Evolutionary conservation across 495 filamentous ascomycete genomes (phyloP).

Genomic region (Bombardia bombarda): DNA sequence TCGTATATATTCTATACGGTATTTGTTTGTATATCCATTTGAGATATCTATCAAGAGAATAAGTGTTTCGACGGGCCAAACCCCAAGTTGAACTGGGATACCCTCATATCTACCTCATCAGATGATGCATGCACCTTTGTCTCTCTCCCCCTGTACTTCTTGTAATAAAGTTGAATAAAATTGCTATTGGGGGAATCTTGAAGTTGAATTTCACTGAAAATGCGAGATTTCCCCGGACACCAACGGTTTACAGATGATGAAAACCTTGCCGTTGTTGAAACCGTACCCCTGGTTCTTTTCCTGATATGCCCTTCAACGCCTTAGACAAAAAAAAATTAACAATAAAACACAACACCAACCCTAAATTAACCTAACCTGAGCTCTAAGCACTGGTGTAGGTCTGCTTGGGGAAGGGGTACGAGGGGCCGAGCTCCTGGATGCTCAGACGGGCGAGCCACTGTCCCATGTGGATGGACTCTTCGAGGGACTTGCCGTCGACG

Average conservation of each 20-base stretch:
- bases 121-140: too few relatives aligned
- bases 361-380: neutral
- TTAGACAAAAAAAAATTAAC: neutral
- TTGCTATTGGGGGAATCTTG: neutral
- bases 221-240: neutral
- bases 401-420: conserved; percentile 66
- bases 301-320: neutral
- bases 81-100: too few relatives aligned
- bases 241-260: neutral
- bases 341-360: neutral
- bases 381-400: neutral
- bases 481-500: conserved; percentile 71
- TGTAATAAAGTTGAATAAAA: neutral
- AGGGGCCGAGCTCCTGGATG: conserved; percentile 90
- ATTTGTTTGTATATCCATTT: too few relatives aligned
- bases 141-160: neutral
- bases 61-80: too few relatives aligned
- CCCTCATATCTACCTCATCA: too few relatives aligned
- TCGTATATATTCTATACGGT: too few relatives aligned
- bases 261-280: conserved; percentile 4
- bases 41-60: too few relatives aligned
- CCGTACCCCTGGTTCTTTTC: neutral
- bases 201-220: neutral
- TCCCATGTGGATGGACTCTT: conserved; percentile 73
- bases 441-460: conserved; percentile 90